phyloP scores from a whole-genome alignment of 2,329 filamentous ascomycete species.

The Xylariaceae sp. region DNA sequence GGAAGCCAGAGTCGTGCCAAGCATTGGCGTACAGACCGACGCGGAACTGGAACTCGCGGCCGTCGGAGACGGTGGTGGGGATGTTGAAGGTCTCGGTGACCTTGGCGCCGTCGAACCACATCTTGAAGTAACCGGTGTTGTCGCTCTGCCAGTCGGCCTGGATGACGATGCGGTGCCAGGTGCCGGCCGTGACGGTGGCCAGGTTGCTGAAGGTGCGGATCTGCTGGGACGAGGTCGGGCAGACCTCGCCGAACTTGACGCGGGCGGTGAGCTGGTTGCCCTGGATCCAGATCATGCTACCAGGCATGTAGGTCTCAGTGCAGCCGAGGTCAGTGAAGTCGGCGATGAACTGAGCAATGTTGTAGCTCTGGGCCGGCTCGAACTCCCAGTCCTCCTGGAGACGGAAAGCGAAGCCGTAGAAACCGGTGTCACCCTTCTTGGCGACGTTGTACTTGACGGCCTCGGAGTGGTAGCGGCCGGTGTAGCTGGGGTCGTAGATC shows the following conservation, averaged over 20 bases:
- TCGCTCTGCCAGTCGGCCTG: constrained; percentile 43
- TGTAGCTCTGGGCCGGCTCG: constrained; percentile 39
- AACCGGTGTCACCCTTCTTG: constrained; percentile 40
- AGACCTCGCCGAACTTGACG: constrained; percentile 38
- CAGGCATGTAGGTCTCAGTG: constrained; percentile 44
- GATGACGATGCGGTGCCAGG: constrained; percentile 44
- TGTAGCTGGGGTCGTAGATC: constrained; percentile 38
- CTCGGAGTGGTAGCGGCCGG: constrained; percentile 46
- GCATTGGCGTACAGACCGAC: constrained; percentile 47
- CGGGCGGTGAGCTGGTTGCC: constrained; percentile 41
- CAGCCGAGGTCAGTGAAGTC: constrained; percentile 41
- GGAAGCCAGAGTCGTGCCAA: constrained; percentile 40
- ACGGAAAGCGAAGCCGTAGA: constrained; percentile 49
- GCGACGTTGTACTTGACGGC: constrained; percentile 41
- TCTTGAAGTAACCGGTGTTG: constrained; percentile 39
- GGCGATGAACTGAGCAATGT: constrained; percentile 48
- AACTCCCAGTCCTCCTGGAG: constrained; percentile 44
- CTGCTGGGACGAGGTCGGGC: constrained; percentile 29
- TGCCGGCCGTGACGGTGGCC: constrained; percentile 37
- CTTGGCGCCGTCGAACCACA: constrained; percentile 44
- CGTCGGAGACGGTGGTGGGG: constrained; percentile 42
- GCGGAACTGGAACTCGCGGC: constrained; percentile 40
- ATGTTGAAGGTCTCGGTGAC: constrained; percentile 38
- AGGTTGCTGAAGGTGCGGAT: constrained; percentile 32
- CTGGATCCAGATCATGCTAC: constrained; percentile 43